Conservation (phyloP, 305 asterid species). For the Solanum hybrid region DNA sequence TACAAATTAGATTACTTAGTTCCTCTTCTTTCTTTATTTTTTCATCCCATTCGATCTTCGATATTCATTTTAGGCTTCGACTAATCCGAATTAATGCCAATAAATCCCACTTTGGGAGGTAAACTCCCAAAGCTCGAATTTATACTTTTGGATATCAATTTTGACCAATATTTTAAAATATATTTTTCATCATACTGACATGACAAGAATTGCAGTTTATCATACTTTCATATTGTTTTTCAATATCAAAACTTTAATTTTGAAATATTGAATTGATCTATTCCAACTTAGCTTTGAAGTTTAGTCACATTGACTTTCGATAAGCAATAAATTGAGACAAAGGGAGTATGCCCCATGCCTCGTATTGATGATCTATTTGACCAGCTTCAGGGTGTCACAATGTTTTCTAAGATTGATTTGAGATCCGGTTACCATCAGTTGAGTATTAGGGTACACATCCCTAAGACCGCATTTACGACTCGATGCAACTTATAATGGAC, state of each 20-base stretch:
- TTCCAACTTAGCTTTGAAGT: not conserved
- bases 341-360: not conserved
- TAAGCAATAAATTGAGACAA: not conserved
- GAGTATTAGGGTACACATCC: not conserved
- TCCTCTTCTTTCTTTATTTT: not conserved
- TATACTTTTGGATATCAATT: not conserved
- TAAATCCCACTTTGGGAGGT: not conserved
- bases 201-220: not conserved
- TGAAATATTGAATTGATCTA: not conserved
- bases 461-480: not conserved
- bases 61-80: not conserved
- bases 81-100: not conserved
- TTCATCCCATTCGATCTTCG: not conserved
- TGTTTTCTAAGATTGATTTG: not conserved
- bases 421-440: not conserved
- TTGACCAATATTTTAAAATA: not conserved
- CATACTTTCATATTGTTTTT: not conserved
- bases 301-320: not conserved
- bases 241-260: not conserved
- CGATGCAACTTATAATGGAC: not conserved
- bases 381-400: accelerated
- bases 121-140: not conserved
- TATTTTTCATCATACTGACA: not conserved
- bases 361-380: not conserved
- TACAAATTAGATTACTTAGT: not conserved